phyloP scores from a whole-genome alignment of 2,329 filamentous ascomycete species.

The Phoma herbarum region DNA sequence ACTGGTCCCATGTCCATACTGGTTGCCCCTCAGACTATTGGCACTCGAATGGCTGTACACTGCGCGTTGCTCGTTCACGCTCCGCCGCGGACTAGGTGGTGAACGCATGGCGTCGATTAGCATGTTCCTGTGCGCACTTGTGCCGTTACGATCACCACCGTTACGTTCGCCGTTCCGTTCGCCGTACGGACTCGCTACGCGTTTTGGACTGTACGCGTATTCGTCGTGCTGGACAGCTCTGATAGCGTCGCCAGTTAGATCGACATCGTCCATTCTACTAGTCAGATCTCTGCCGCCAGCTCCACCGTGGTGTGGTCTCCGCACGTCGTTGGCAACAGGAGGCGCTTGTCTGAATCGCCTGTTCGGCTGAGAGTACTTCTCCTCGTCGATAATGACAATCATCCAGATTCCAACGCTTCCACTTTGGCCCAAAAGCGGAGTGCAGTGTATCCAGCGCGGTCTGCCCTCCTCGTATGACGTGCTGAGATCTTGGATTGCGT shows the following conservation, averaged over 20 bases:
- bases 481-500: slow-evolving; percentile 47
- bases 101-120: slow-evolving; percentile 12
- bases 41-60: background rate
- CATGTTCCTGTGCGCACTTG: slow-evolving; percentile 8
- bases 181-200: slow-evolving; percentile 4
- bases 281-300: slow-evolving; percentile 8
- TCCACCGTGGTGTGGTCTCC: slow-evolving; percentile 19
- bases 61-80: slow-evolving; percentile 5
- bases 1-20: slow-evolving; percentile 5
- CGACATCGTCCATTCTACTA: slow-evolving; percentile 20
- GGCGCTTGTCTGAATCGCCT: slow-evolving; percentile 45
- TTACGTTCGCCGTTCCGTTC: slow-evolving; percentile 10
- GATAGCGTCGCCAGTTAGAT: slow-evolving; percentile 2
- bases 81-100: slow-evolving; percentile 4
- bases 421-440: slow-evolving; percentile 72
- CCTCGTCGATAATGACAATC: slow-evolving; percentile 73
- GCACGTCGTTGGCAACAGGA: slow-evolving; percentile 40
- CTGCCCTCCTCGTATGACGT: slow-evolving; percentile 65
- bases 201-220: slow-evolving; percentile 1
- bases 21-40: slow-evolving; percentile 6
- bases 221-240: background rate
- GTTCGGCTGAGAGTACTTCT: slow-evolving; percentile 33
- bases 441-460: slow-evolving; percentile 79
- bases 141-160: slow-evolving; percentile 10
- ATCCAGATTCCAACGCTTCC: slow-evolving; percentile 80